phyloP scores from a whole-genome alignment of 345 rosid species.

The Kandelia obovata region DNA sequence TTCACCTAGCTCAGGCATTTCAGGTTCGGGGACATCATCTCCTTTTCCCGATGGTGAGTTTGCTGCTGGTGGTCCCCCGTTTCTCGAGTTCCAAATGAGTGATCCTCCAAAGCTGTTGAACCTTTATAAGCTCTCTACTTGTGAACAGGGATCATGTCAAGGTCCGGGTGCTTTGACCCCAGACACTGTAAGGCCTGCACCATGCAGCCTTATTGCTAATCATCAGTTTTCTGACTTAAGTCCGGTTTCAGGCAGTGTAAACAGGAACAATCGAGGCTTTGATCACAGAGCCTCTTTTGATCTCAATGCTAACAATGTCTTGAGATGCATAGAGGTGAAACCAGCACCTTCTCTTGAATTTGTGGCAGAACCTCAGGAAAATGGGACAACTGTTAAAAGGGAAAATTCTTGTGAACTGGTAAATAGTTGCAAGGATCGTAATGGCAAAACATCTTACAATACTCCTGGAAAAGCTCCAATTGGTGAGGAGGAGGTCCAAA shows the following conservation, averaged over 20 bases:
- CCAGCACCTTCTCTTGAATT: conserved; percentile 40
- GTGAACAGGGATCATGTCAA: conserved; percentile 37
- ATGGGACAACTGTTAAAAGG: conserved; percentile 23
- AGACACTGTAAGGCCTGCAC: conserved; percentile 39
- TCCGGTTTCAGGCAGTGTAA: conserved; percentile 17
- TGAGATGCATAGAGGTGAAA: conserved; percentile 44
- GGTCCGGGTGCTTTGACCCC: conserved; percentile 55
- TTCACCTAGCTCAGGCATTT: conserved; percentile 84
- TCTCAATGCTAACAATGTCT: conserved; percentile 44
- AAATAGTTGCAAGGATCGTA: conserved; percentile 9
- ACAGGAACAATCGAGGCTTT: conserved; percentile 25
- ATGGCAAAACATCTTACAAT: conserved; percentile 33
- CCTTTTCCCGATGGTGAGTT: conserved; percentile 75
- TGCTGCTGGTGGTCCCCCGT: conserved; percentile 31
- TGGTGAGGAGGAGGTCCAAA: conserved; percentile 23
- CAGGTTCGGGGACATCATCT: conserved; percentile 86
- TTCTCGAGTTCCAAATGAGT: conserved; percentile 53
- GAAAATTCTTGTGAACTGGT: conserved; percentile 20
- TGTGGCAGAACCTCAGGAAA: conserved; percentile 17
- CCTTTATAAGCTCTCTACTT: conserved; percentile 43
- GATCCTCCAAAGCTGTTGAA: conserved; percentile 64
- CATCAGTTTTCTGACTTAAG: conserved; percentile 29
- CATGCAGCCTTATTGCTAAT: conserved; percentile 33
- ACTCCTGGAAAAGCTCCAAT: conserved; percentile 30
- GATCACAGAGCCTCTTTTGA: conserved; percentile 58